phyloP scores from a whole-genome alignment of 441 rosid species.

The Manihot esculenta region DNA sequence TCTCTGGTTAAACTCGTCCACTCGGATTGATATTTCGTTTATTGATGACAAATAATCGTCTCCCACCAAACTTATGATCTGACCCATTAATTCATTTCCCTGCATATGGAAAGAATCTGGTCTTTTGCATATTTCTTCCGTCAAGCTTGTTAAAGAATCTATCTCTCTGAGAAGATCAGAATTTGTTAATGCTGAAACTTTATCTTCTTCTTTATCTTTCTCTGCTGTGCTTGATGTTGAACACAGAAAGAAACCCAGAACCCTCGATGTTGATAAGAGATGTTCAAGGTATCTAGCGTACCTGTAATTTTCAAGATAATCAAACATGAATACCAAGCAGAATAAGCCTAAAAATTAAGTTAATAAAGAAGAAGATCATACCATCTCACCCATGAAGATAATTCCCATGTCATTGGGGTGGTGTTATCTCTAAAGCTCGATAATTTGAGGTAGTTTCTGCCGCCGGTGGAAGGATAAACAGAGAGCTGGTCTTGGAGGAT shows the following conservation, averaged over 20 bases:
- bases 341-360: not conserved
- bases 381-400: constrained; percentile 88
- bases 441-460: constrained; percentile 78
- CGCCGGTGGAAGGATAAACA: constrained; percentile 66
- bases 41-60: constrained; percentile 60
- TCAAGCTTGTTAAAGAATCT: constrained; percentile 47
- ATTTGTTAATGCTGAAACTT: constrained; percentile 50
- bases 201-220: constrained; percentile 52
- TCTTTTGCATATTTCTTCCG: constrained; percentile 50
- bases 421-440: constrained; percentile 65
- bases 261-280: constrained; percentile 55
- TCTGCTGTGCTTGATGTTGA: constrained; percentile 49
- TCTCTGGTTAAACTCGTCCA: constrained; percentile 58
- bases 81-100: constrained; percentile 38
- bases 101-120: constrained; percentile 36
- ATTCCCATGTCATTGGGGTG: constrained; percentile 63
- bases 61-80: constrained; percentile 39
- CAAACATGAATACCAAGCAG: not conserved
- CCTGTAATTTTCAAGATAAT: constrained; percentile 28
- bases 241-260: constrained; percentile 60
- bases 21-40: constrained; percentile 47
- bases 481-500: constrained; percentile 90
- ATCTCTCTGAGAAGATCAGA: constrained; percentile 48
- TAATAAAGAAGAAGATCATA: not conserved
- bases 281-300: constrained; percentile 68